These are phyloP conservation scores for Eucalyptus regnans DNA, from an alignment of 345 rosid species.

Conservation along the genomic window DNA sequence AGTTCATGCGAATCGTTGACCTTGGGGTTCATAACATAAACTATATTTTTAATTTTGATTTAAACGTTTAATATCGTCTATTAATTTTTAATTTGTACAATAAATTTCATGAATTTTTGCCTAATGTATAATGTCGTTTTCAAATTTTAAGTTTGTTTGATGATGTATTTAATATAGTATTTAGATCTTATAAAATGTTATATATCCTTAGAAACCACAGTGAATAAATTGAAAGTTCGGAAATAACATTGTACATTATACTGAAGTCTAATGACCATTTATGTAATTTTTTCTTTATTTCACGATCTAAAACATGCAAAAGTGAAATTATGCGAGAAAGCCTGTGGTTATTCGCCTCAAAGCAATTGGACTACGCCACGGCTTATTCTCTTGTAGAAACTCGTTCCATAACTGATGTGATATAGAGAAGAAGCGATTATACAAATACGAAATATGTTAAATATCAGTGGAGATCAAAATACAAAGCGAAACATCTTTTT, in stretches of 20 bases:
- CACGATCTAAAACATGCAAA: no score
- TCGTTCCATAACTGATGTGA: accelerated
- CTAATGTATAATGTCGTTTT: background rate
- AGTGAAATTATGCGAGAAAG: background rate
- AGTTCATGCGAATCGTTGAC: background rate
- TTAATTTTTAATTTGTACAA: accelerated
- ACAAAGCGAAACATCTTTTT: background rate
- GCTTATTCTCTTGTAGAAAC: background rate
- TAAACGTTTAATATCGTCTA: background rate
- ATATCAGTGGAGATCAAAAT: background rate
- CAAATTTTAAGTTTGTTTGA: background rate
- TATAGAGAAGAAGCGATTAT: background rate
- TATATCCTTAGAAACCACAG: accelerated
- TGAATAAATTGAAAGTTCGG: accelerated
- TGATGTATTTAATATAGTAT: accelerated
- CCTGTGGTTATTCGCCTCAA: background rate
- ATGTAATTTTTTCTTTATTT: background rate
- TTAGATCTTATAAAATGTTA: background rate
- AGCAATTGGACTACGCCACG: accelerated
- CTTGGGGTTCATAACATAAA: background rate
- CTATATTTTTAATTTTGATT: background rate
- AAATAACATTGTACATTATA: accelerated
- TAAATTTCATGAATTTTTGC: accelerated
- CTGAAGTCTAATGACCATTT: accelerated
- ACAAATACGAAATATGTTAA: background rate